phyloP scores from a whole-genome alignment of 306 rosid genomes.

The Potentilla sterilis region DNA sequence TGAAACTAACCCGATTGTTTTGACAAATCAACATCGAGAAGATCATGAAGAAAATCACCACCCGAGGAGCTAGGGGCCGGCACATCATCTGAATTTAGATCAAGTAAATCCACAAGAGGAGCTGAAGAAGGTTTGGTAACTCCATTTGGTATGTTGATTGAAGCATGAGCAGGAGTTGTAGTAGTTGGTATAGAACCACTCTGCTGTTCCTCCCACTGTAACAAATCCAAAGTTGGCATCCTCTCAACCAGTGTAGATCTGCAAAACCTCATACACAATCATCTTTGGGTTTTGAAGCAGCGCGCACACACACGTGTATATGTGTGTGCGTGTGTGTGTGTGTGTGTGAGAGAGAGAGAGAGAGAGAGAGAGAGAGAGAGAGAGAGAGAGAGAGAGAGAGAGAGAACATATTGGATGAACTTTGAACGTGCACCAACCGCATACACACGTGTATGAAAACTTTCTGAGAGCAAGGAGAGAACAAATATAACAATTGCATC shows the following conservation, averaged over 20 bases:
- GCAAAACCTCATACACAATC: conserved; percentile 30
- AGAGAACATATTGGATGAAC: not conserved
- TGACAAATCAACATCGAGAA: conserved; percentile 76
- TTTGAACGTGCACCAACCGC: not conserved
- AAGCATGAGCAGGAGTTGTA: conserved; percentile 51
- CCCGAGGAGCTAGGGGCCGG: conserved; percentile 81
- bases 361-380: not conserved
- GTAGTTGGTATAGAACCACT: conserved; percentile 59
- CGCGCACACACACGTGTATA: not conserved
- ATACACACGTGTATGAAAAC: not conserved
- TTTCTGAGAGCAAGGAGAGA: not conserved
- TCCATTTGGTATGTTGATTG: conserved; percentile 80
- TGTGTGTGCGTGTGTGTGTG: not conserved
- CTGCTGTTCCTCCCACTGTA: conserved; percentile 71
- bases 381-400: not conserved
- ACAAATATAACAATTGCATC: not conserved
- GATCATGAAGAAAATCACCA: conserved; percentile 86
- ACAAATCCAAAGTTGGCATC: conserved; percentile 97
- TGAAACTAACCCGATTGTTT: conserved; percentile 70
- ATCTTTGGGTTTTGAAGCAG: conserved; percentile 15
- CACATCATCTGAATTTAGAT: conserved; percentile 72
- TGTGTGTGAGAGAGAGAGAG: not conserved
- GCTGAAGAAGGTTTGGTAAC: conserved; percentile 57
- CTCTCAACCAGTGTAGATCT: conserved; percentile 86
- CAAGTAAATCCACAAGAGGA: conserved; percentile 90